Conservation (phyloP, 2,329 filamentous ascomycete species). For the Cordyceps fumosorosea region DNA sequence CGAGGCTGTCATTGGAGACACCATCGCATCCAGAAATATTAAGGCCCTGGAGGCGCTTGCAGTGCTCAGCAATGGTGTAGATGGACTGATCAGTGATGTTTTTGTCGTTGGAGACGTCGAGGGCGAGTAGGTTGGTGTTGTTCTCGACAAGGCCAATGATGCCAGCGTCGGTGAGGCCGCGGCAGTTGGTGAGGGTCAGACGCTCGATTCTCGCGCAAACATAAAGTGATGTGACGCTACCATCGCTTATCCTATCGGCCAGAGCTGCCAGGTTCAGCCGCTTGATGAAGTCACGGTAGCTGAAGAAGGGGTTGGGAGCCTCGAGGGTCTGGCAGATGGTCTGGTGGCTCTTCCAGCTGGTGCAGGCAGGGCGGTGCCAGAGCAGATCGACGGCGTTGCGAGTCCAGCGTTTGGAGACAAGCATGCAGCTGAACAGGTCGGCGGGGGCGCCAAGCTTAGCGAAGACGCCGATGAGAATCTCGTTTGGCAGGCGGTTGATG, state of each 20-base stretch:
- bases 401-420: conserved; percentile 92
- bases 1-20: conserved; percentile 81
- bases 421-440: conserved; percentile 82
- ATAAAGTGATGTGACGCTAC: conserved; percentile 74
- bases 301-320: conserved; percentile 70
- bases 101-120: conserved; percentile 83
- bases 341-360: conserved; percentile 73
- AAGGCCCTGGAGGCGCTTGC: conserved; percentile 78
- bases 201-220: conserved; percentile 89
- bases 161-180: conserved; percentile 74
- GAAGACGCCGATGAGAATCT: conserved; percentile 92
- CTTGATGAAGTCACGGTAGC: conserved; percentile 85
- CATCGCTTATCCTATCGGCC: conserved; percentile 71
- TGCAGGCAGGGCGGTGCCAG: conserved; percentile 91
- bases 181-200: conserved; percentile 86
- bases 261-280: conserved; percentile 83
- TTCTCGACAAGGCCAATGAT: conserved; percentile 72
- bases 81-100: conserved; percentile 80
- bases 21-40: conserved; percentile 84
- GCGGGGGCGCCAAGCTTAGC: conserved; percentile 67
- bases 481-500: conserved; percentile 79
- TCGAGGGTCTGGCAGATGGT: conserved; percentile 75
- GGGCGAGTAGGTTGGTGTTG: conserved; percentile 74
- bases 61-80: conserved; percentile 70
- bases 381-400: conserved; percentile 85